Evolutionary conservation across 345 rosid genomes (phyloP), one percentile per base, ranked within the genome.

Genomic region (Trapa bicornis): DNA sequence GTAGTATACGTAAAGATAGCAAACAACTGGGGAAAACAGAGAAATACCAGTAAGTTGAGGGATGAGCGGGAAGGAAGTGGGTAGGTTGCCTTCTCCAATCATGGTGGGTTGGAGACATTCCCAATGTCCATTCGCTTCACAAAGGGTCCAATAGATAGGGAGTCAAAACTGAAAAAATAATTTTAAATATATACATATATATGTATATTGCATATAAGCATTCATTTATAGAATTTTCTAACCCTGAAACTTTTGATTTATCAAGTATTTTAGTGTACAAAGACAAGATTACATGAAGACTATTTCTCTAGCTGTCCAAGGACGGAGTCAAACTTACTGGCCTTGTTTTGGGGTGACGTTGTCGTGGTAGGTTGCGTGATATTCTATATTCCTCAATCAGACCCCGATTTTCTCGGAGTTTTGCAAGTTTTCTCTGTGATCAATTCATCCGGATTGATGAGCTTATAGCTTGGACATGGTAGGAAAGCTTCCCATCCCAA

Each of bases 311-410:
- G 29, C 29, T 22, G 29, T 22, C 29, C 29, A 22, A 22, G 29
- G 29, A 22, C 29, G 29, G 29, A 22, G 29, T 66, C 68, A 50
- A 8, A 66, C 68, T 47, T 36, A 15, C 7, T 53, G 0, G 57
- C 11, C 60, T 5, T 22, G 33, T 54, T 17, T 54, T 22, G 22
- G 32, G 8, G 7, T 1, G 2, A 66, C 68, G 42, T 43, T 57
- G 68, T 35, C 68, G 29, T 37, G 38, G 12, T 47, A 17, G 7
- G 68, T 58, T 0, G 68, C 68, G 52, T 66, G 68, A 47, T 22
- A 22, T 22, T 22, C 29, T 22, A 22, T 22, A 22, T 22, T 22
- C 29, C 29, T 22, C 29, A 22, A 22, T 22, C 29, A 22, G 29
- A 22, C 29, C 29, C 29, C 29, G 29, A 22, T 22, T 22, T 22